Conservation (phyloP, 2,329 filamentous ascomycete genomes). For the Penicillium sp. region DNA sequence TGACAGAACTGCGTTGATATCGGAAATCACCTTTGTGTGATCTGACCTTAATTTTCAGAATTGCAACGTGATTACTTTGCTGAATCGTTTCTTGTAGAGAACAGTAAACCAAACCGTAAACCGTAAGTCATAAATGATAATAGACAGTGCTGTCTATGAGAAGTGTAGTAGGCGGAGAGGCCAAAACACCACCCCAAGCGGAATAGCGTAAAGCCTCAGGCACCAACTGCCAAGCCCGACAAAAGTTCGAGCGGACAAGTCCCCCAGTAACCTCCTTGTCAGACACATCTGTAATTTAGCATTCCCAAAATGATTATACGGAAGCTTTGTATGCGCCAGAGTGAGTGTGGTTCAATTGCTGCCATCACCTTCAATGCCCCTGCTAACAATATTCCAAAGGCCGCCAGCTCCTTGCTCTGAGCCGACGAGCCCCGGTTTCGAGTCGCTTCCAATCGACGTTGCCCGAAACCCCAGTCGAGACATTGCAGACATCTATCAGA, state of each 20-base stretch:
- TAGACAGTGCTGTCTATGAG: neutral
- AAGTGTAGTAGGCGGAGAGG: constrained; percentile 1
- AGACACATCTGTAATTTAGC: constrained; percentile 17
- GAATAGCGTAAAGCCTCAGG: constrained; percentile 25
- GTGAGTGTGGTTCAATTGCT: constrained; percentile 28
- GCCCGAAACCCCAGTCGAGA: constrained; percentile 26
- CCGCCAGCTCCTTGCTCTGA: constrained; percentile 38
- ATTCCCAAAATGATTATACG: constrained; percentile 43
- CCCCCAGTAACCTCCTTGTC: constrained; percentile 12
- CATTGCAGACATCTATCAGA: constrained; percentile 18
- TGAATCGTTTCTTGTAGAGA: neutral
- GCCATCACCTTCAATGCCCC: neutral
- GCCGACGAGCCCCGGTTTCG: constrained; percentile 32
- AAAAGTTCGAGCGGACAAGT: constrained; percentile 37
- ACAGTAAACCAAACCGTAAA: neutral
- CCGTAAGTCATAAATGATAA: neutral
- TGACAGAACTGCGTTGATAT: constrained; percentile 17
- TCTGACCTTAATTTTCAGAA: constrained; percentile 13
- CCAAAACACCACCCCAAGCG: constrained; percentile 10
- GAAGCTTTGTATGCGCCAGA: constrained; percentile 40
- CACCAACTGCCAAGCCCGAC: constrained; percentile 33
- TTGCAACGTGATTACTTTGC: constrained; percentile 9
- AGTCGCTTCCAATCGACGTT: constrained; percentile 36
- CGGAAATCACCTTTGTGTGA: constrained; percentile 7
- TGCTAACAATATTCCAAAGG: constrained; percentile 27